These are phyloP conservation scores for Streptanthus diversifolius DNA, from an alignment of 345 rosid species.

Conservation along the genomic window DNA sequence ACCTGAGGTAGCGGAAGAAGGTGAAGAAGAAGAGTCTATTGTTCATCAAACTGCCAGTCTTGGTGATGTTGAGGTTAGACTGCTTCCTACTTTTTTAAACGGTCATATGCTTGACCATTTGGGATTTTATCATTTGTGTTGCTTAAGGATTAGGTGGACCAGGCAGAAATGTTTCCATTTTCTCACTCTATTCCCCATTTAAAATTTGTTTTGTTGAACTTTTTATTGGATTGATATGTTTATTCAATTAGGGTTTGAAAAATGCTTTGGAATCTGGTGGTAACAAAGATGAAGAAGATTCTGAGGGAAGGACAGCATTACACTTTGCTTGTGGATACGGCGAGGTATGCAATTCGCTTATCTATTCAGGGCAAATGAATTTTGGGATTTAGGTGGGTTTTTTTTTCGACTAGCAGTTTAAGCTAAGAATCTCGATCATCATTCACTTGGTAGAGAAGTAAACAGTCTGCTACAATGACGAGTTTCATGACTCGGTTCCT, in stretches of 20 bases:
- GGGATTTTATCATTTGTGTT: not conserved
- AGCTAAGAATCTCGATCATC: slow-evolving; percentile 22
- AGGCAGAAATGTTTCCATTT: not conserved
- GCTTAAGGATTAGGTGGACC: not conserved
- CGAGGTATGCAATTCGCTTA: slow-evolving; percentile 56
- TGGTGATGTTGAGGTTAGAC: slow-evolving; percentile 88
- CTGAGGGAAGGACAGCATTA: slow-evolving; percentile 97
- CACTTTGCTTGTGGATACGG: slow-evolving; percentile 99
- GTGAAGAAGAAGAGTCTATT: slow-evolving; percentile 82
- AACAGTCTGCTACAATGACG: not conserved
- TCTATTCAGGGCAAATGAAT: not conserved
- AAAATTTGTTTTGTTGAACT: not conserved
- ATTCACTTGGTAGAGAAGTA: not conserved
- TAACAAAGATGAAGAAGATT: slow-evolving; percentile 92
- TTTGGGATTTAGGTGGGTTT: not conserved
- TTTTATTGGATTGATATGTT: slow-evolving; percentile 4
- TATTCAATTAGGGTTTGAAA: slow-evolving; percentile 66
- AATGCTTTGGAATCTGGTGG: slow-evolving; percentile 78
- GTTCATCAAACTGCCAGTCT: slow-evolving; percentile 88
- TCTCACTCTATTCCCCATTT: not conserved
- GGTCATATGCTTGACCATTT: not conserved
- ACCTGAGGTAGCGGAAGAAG: slow-evolving; percentile 67
- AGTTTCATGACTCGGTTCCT: slow-evolving; percentile 1
- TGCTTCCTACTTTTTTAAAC: not conserved
- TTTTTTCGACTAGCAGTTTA: not conserved